Evolutionary conservation across 495 filamentous ascomycete species (phyloP), one percentile per base, ranked within the genome.

Genomic region (Aspergillus baeticus): DNA sequence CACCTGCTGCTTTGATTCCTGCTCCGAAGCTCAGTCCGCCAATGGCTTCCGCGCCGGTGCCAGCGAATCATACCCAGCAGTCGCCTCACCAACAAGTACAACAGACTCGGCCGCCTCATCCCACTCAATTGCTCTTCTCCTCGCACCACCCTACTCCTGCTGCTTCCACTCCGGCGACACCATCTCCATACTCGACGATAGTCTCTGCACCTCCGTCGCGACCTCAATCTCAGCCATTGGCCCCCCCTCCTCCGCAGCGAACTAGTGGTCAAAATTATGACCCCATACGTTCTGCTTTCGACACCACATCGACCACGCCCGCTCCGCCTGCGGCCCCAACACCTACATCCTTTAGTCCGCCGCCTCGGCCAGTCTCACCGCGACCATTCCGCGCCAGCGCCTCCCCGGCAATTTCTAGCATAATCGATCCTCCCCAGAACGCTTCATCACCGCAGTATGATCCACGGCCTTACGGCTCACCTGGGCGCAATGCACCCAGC

Each of bases 401-500:
- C 17, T 96, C 92, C 21, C 91, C 92, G 7, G 90, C 92, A 0
- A 96, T 96, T 57, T 85, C 90, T 17, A 94, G 90, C 67, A 79
- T 96, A 34, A 91, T 96, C 37, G 91, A 96, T 57, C 90, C 89
- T 7, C 84, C 88, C 67, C 10, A 66, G 71, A 52, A 70, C 73
- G 47, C 68, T 76, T 33, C 61, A 26, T 71, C 69, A 42, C 52
- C 60, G 8, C 34, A 63, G n/a, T 75, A 70, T 53, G 51, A 62
- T 34, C 57, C 62, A 5, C 66, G 65, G 10, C 56, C 66, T 6
- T 73, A 73, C 44, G 63, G 64, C 4, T 69, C 73, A 2, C 69
- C 73, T 7, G 60, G 58, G n/a, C 66, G 67, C 60, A 67, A 62
- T 34, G 62, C 68, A 10, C 52, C 67, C 8, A 61, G 61, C 20